Evolutionary conservation across 2,329 filamentous ascomycete species (phyloP).

Genomic region (Aureobasidium namibiae): DNA sequence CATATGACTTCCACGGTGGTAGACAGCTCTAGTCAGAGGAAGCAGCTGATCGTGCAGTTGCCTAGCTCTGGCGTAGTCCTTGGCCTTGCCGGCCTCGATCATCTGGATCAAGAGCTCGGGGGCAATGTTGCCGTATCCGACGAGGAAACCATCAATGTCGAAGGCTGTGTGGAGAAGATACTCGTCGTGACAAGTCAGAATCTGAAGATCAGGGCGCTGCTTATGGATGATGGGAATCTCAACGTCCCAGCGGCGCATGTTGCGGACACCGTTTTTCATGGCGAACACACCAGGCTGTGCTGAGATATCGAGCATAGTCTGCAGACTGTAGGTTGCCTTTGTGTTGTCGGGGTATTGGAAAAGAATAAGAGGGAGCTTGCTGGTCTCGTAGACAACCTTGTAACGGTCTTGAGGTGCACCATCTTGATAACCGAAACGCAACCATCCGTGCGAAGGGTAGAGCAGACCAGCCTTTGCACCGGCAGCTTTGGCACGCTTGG

Average conservation of each 20-base stretch:
- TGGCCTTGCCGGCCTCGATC: conserved; percentile 43
- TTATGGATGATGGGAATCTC: conserved; percentile 46
- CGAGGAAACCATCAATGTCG: conserved; percentile 46
- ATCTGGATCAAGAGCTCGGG: conserved; percentile 43
- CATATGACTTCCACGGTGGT: conserved; percentile 49
- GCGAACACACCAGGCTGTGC: conserved; percentile 46
- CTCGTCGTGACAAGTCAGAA: conserved; percentile 46
- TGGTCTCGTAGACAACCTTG: conserved; percentile 42
- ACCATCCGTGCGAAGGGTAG: conserved; percentile 47
- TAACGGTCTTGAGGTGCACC: conserved; percentile 47
- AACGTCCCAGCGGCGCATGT: conserved; percentile 50
- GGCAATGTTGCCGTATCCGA: conserved; percentile 48
- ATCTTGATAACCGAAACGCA: conserved; percentile 47
- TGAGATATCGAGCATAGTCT: conserved; percentile 46
- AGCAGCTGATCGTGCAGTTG: conserved; percentile 44
- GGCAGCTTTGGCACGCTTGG: conserved; percentile 42
- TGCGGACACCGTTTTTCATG: conserved; percentile 50
- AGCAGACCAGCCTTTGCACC: conserved; percentile 44
- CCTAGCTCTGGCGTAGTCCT: conserved; percentile 41
- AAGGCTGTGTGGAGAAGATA: conserved; percentile 46
- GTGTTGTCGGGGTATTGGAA: conserved; percentile 49
- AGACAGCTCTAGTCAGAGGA: conserved; percentile 46
- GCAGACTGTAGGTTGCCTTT: conserved; percentile 44
- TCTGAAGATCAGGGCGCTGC: conserved; percentile 42
- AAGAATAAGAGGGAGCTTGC: conserved; percentile 42